Conservation (phyloP, 306 rosid species). For the Carpinus fangiana region DNA sequence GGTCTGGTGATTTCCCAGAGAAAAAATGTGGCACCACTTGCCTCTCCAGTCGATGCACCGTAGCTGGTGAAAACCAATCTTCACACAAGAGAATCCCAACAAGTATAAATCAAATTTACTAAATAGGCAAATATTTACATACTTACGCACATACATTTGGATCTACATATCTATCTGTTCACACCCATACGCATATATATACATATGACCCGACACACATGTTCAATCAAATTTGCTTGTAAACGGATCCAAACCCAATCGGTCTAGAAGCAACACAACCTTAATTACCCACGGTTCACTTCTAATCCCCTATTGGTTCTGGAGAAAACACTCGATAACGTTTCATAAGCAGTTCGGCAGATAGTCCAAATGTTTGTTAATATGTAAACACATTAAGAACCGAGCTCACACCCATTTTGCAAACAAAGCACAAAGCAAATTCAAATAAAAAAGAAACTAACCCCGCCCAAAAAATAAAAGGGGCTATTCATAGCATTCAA, state of each 20-base stretch:
- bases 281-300: background rate
- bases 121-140: background rate
- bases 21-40: conserved; percentile 98
- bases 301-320: background rate
- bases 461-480: background rate
- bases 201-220: too few relatives aligned
- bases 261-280: background rate
- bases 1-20: conserved; percentile 68
- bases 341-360: background rate
- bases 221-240: too few relatives aligned
- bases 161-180: background rate
- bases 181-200: background rate
- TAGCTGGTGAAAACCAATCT: conserved; percentile 97
- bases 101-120: conserved; percentile 21
- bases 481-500: background rate
- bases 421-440: too few relatives aligned
- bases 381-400: background rate
- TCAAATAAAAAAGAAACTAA: too few relatives aligned
- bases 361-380: background rate
- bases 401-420: background rate
- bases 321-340: background rate
- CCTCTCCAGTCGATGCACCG: conserved; percentile 92
- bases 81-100: conserved; percentile 27
- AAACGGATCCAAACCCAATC: too few relatives aligned
- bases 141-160: background rate